These are phyloP conservation scores for Podosphaera leucotricha DNA, from an alignment of 2,329 filamentous ascomycete species.

Conservation along the genomic window DNA sequence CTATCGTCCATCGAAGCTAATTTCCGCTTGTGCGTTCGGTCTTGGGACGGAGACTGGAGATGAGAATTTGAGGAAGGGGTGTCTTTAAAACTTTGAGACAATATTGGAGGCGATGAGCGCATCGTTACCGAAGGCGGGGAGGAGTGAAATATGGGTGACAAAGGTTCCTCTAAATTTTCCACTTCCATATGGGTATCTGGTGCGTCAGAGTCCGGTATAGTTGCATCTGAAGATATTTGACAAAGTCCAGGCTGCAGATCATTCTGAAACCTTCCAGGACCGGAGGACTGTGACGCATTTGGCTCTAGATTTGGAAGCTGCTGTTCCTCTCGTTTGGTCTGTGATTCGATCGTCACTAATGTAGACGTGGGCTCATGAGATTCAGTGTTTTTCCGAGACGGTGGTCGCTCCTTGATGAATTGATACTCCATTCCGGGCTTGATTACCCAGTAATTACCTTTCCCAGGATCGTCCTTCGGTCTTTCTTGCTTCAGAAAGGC, in stretches of 20 bases:
- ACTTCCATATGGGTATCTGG: constrained; percentile 27
- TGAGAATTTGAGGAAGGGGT: constrained; percentile 52
- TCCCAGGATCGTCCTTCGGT: constrained; percentile 90
- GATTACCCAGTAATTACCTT: constrained; percentile 94
- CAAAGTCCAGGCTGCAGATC: background rate
- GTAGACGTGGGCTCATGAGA: constrained; percentile 27
- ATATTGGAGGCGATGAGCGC: constrained; percentile 75
- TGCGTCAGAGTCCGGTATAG: constrained; percentile 47
- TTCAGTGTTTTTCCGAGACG: constrained; percentile 29
- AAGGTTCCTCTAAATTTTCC: constrained; percentile 19
- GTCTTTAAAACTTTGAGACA: constrained; percentile 29
- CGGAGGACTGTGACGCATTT: background rate
- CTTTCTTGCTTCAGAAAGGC: constrained; percentile 88
- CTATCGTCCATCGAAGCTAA: constrained; percentile 70
- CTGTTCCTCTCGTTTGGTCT: background rate
- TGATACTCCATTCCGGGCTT: constrained; percentile 70
- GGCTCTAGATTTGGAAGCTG: background rate
- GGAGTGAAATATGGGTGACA: constrained; percentile 29
- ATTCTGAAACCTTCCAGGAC: background rate
- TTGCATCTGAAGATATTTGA: constrained; percentile 47
- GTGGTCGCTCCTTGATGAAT: constrained; percentile 69
- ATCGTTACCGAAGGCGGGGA: constrained; percentile 50
- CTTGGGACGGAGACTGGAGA: constrained; percentile 36
- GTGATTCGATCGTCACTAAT: constrained; percentile 2
- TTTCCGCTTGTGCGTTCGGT: constrained; percentile 48